Evolutionary conservation across 1,139 yeast species (phyloP).

Genomic region (Suhomyces maxii): DNA sequence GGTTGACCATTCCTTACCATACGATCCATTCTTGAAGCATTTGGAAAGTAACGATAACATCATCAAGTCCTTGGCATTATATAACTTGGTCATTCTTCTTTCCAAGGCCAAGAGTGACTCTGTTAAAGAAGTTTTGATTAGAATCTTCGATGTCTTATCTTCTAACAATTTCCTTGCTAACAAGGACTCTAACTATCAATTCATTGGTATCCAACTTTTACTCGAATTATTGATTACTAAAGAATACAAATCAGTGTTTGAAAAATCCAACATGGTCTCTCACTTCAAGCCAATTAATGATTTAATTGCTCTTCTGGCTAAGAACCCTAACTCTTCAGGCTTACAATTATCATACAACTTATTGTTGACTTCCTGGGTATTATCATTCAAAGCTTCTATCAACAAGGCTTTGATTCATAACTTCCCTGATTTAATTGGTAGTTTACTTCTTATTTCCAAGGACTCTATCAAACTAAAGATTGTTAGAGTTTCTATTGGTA

Average conservation of each 20-base stretch:
- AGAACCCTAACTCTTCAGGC: slow-evolving; percentile 52
- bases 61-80: slow-evolving; percentile 46
- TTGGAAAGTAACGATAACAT: slow-evolving; percentile 48
- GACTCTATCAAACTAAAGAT: slow-evolving; percentile 90
- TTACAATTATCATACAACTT: slow-evolving; percentile 85
- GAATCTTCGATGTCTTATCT: slow-evolving; percentile 46
- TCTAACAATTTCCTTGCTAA: slow-evolving; percentile 43
- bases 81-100: slow-evolving; percentile 45
- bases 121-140: slow-evolving; percentile 35
- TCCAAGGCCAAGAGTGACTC: slow-evolving; percentile 22
- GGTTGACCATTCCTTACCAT: slow-evolving; percentile 54
- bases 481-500: slow-evolving; percentile 76
- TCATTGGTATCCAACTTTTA: slow-evolving; percentile 65
- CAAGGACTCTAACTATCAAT: slow-evolving; percentile 55
- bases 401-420: slow-evolving; percentile 56
- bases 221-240: slow-evolving; percentile 62
- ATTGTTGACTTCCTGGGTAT: slow-evolving; percentile 78
- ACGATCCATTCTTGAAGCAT: slow-evolving; percentile 54
- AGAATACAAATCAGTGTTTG: slow-evolving; percentile 57
- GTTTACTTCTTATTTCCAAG: slow-evolving; percentile 51
- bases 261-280: slow-evolving; percentile 48
- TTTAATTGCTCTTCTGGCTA: slow-evolving; percentile 34
- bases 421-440: slow-evolving; percentile 60
- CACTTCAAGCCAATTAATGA: slow-evolving; percentile 57
- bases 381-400: slow-evolving; percentile 67